Evolutionary conservation across 176 grass and related monocot species (phyloP).

Genomic region (Lolium perenne): DNA sequence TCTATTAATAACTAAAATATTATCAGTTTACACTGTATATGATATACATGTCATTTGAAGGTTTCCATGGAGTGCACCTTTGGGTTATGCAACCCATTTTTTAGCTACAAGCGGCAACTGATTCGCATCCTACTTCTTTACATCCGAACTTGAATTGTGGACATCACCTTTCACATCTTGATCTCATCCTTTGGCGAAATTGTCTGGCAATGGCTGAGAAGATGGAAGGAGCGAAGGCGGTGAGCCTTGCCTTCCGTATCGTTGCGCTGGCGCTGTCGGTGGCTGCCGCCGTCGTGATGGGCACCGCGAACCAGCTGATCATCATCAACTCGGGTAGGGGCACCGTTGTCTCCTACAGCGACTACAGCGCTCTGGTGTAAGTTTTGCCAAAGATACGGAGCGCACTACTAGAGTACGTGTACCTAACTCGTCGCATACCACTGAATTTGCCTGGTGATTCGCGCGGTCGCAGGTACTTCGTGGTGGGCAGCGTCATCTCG

Average conservation of each 20-base stretch:
- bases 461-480: too few species aligned
- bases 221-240: background rate
- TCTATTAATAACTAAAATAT: background rate
- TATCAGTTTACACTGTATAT: background rate
- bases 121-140: background rate
- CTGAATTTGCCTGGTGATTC: too few species aligned
- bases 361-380: slow-evolving; percentile 50
- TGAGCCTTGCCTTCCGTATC: slow-evolving; percentile 42
- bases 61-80: slow-evolving; percentile 2
- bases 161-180: background rate
- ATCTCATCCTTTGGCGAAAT: background rate
- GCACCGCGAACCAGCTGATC: slow-evolving; percentile 36
- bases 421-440: too few species aligned
- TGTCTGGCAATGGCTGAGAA: background rate
- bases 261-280: slow-evolving; percentile 21
- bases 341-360: slow-evolving; percentile 11
- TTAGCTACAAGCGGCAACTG: background rate
- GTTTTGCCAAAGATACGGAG: background rate
- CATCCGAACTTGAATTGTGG: background rate
- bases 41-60: background rate
- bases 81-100: too few species aligned
- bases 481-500: too few species aligned
- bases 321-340: background rate
- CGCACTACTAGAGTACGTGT: background rate
- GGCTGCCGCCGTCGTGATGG: slow-evolving; percentile 54